Evolutionary conservation across 139 green algal genomes (phyloP).

Genomic region (Chlamydomonas sp.): DNA sequence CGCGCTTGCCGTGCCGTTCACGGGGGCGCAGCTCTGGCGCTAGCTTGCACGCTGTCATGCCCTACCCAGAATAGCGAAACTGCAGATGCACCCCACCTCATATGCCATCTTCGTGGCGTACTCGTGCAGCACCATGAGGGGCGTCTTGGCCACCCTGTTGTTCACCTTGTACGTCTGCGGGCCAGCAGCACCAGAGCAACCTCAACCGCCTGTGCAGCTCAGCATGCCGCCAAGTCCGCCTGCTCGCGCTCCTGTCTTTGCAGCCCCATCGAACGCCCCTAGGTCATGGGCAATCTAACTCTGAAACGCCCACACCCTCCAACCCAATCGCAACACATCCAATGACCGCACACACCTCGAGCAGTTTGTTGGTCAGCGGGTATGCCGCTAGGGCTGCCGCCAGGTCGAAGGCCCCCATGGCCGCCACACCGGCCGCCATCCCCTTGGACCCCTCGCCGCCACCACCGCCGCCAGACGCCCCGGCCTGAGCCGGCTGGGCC

Average conservation of each 20-base stretch:
- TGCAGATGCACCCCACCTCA: conserved; percentile 8
- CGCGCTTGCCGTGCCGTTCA: too few species aligned
- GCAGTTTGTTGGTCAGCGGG: conserved; percentile 28
- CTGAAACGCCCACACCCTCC: too few species aligned
- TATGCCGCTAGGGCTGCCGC: conserved; percentile 30
- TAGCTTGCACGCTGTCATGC: background rate
- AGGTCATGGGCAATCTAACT: too few species aligned
- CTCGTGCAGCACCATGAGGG: conserved; percentile 68
- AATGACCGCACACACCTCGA: background rate
- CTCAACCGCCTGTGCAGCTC: background rate
- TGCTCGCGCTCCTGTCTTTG: too few species aligned
- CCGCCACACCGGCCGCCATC: background rate
- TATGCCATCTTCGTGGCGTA: conserved; percentile 56
- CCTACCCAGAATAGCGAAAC: background rate
- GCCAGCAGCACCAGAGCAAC: conserved; percentile 25
- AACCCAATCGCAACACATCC: too few species aligned
- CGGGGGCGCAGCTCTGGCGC: background rate
- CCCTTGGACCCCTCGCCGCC: too few species aligned
- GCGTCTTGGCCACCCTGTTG: conserved; percentile 64
- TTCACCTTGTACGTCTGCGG: conserved; percentile 38
- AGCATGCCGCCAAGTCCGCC: too few species aligned
- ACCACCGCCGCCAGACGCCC: too few species aligned
- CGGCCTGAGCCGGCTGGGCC: too few species aligned
- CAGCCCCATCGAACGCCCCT: too few species aligned
- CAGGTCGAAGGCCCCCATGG: conserved; percentile 14